Base-by-base conservation (phyloP, 139 green algal species). In the Ostreobium quekettii region DNA sequence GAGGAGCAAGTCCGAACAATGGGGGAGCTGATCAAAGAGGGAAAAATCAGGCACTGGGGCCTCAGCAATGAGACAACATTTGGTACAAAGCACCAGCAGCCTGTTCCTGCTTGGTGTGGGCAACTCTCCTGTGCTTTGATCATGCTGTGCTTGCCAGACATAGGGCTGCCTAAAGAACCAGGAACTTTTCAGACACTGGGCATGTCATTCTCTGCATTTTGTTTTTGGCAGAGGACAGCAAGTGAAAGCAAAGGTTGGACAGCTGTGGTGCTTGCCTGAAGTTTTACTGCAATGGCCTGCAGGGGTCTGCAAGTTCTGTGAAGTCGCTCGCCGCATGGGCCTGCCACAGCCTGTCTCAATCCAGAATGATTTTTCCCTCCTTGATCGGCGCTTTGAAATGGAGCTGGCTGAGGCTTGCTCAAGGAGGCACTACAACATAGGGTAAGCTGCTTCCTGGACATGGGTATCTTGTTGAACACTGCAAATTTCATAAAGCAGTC, bases 41-140 rank as follows among this genome's bases (percentile, higher is more conserved):
- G 89, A 26, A 95, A 96, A 80, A 82, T 96, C 61, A 71, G 71
- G 31, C 60, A 91, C 66, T 90, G 87, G 77, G 89, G 88, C 2
- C 60, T 96, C 1, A 82, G 63, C 74, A 96, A 96, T 68, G 89
- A 96, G 64, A 93, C 85, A 6, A 78, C 80, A 7, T 93, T 78
- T 38, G 89, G 80, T 85, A 59, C 69, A 71, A n/a, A n/a, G n/a
- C n/a, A n/a, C n/a, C n/a, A n/a, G n/a, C n/a, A n/a, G n/a, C n/a
- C n/a, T n/a, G n/a, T n/a, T n/a, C n/a, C n/a, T n/a, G n/a, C n/a
- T n/a, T n/a, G n/a, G 42, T 53, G 42, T 26, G 42, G 42, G 15
- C 42, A 53, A 53, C 19, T 53, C 42, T 53, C 19, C 19, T 53
- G 42, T 53, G 11, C 15, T 19, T 53, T 19, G 42, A 53, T 26